These are phyloP conservation scores for Apiotrichum veenhuisii DNA, from an alignment of 1,284 basidiomycete genomes.

Conservation along the genomic window DNA sequence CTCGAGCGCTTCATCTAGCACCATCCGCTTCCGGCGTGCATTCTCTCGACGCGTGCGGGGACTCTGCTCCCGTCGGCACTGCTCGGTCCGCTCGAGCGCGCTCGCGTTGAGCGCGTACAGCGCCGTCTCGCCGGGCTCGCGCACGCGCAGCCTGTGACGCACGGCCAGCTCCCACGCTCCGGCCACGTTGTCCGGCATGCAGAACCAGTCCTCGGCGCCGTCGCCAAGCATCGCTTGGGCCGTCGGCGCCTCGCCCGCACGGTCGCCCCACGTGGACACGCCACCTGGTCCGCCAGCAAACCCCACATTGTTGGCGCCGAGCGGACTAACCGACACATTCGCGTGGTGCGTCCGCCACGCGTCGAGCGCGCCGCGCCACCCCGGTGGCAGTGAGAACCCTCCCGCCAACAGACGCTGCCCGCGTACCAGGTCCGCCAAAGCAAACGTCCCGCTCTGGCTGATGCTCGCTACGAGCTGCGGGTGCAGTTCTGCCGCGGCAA, in stretches of 20 bases:
- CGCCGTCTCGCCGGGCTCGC: conserved; percentile 27
- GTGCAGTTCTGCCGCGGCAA: conserved; percentile 36
- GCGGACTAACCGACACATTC: not conserved
- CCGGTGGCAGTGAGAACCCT: conserved; percentile 25
- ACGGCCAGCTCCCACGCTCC: conserved; percentile 32
- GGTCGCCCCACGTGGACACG: conserved; percentile 33
- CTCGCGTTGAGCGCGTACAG: conserved; percentile 34
- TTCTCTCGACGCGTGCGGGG: conserved; percentile 1
- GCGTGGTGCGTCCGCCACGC: conserved; percentile 7
- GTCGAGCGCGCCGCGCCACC: conserved; percentile 21
- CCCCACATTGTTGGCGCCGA: conserved; percentile 4
- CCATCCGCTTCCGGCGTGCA: conserved; percentile 6
- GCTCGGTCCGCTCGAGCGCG: conserved; percentile 21
- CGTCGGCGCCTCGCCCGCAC: conserved; percentile 38
- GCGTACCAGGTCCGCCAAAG: conserved; percentile 28
- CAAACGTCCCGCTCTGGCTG: conserved; percentile 21
- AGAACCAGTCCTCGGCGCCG: conserved; percentile 31
- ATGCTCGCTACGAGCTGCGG: conserved; percentile 31
- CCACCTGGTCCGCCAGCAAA: conserved; percentile 33
- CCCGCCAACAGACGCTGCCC: conserved; percentile 34
- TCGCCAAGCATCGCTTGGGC: conserved; percentile 4
- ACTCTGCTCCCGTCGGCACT: conserved; percentile 2
- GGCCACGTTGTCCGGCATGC: conserved; percentile 29
- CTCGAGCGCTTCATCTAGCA: conserved; percentile 26
- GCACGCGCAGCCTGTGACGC: conserved; percentile 30